Conservation (phyloP, 495 filamentous ascomycete genomes). For the Xylaria sp. region DNA sequence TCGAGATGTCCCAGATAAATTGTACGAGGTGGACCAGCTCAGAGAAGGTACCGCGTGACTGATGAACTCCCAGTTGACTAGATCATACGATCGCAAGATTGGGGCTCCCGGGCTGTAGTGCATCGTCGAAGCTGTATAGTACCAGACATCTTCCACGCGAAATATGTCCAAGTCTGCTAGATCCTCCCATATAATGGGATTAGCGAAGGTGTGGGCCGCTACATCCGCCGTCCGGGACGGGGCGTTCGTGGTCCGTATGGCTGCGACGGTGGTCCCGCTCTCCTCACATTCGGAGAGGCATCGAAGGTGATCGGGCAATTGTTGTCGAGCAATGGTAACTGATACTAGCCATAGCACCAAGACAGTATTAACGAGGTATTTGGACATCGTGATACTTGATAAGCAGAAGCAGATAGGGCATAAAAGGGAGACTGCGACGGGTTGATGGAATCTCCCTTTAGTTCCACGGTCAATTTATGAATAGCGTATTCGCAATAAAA, state of each 20-base stretch:
- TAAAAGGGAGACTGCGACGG: too few species aligned
- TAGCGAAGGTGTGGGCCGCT: constrained; percentile 38
- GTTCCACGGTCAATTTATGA: too few species aligned
- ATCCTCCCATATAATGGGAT: constrained; percentile 56
- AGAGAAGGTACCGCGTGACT: constrained; percentile 59
- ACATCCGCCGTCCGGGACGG: not conserved
- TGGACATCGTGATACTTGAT: not conserved
- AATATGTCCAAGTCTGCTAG: constrained; percentile 50
- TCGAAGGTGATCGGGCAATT: not conserved
- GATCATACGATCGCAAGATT: constrained; percentile 60
- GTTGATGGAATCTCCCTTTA: too few species aligned
- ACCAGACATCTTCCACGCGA: constrained; percentile 37
- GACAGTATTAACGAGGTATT: not conserved
- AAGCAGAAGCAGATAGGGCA: too few species aligned
- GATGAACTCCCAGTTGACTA: constrained; percentile 62
- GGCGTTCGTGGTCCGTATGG: not conserved
- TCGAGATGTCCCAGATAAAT: constrained; percentile 44
- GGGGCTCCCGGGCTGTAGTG: constrained; percentile 65
- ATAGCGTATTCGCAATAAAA: too few species aligned
- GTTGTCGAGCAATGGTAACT: not conserved
- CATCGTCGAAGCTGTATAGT: constrained; percentile 64
- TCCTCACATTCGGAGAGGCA: not conserved
- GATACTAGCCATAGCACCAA: not conserved
- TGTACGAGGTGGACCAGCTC: constrained; percentile 53
- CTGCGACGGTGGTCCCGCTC: not conserved